These are phyloP conservation scores for Choanephora cucurbitarum DNA, from an alignment of 371 early-diverging fungal genomes.

Conservation along the genomic window DNA sequence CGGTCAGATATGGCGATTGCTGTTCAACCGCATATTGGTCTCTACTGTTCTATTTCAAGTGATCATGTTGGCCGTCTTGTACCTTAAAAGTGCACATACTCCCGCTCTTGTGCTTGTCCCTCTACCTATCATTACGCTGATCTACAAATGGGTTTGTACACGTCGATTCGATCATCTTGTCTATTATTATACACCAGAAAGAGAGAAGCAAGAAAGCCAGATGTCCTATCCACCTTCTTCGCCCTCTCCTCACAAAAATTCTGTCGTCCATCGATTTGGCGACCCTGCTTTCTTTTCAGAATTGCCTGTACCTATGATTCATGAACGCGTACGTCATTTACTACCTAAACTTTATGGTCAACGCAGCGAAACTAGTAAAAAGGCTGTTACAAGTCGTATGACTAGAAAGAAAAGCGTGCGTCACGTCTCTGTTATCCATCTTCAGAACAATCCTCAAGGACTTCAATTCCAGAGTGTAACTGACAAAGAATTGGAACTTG, in stretches of 20 bases:
- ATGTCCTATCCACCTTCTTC: not conserved
- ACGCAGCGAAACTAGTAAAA: conserved; percentile 2
- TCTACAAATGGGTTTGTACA: conserved; percentile 57
- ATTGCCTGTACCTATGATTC: conserved; percentile 60
- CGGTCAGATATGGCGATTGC: conserved; percentile 76
- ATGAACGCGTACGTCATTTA: conserved; percentile 55
- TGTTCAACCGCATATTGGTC: conserved; percentile 72
- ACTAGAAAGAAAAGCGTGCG: conserved; percentile 39
- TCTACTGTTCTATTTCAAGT: conserved; percentile 71
- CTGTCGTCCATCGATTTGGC: conserved; percentile 52
- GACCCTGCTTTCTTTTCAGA: conserved; percentile 58
- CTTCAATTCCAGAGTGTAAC: conserved; percentile 39
- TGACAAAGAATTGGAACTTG: conserved; percentile 37
- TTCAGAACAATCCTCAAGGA: conserved; percentile 12
- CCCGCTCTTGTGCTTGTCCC: conserved; percentile 57
- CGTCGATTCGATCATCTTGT: conserved; percentile 53
- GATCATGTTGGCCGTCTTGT: conserved; percentile 65
- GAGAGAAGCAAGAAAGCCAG: conserved; percentile 9
- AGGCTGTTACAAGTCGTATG: conserved; percentile 24
- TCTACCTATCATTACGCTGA: conserved; percentile 61
- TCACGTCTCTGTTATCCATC: conserved; percentile 29
- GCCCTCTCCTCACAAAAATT: conserved; percentile 5
- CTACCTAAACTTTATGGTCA: conserved; percentile 49
- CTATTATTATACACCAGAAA: conserved; percentile 41
- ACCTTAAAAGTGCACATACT: conserved; percentile 41